Evolutionary conservation across 495 filamentous ascomycete species (phyloP).

Genomic region (Friedmanniomyces simplex): DNA sequence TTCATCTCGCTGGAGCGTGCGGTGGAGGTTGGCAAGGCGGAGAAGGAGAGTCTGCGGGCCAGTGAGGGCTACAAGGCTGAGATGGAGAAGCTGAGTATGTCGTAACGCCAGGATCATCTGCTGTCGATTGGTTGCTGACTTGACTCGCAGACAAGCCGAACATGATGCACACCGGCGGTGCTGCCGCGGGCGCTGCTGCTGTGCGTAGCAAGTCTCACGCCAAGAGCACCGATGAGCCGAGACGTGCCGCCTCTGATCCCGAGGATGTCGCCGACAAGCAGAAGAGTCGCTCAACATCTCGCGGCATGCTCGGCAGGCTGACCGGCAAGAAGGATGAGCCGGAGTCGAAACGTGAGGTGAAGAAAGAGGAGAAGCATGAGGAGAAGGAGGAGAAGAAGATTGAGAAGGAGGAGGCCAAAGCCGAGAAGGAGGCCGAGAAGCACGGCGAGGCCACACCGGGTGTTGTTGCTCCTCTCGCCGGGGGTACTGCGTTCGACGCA

Average conservation of each 20-base stretch:
- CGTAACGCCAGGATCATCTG: neutral
- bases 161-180: slow-evolving; percentile 8
- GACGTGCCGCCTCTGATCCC: slow-evolving; percentile 28
- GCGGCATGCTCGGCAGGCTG: slow-evolving; percentile 67
- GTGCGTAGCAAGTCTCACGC: slow-evolving; percentile 21
- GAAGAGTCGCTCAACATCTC: slow-evolving; percentile 64
- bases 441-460: slow-evolving; percentile 10
- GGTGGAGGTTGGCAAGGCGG: slow-evolving; percentile 41
- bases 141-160: slow-evolving; percentile 28
- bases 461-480: neutral
- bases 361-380: slow-evolving; percentile 42
- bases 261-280: slow-evolving; percentile 32
- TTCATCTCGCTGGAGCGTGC: slow-evolving; percentile 49
- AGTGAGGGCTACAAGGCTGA: slow-evolving; percentile 40
- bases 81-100: slow-evolving; percentile 36
- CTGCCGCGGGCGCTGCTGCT: slow-evolving; percentile 24
- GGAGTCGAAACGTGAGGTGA: slow-evolving; percentile 37
- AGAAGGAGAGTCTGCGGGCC: slow-evolving; percentile 34
- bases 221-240: slow-evolving; percentile 31
- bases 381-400: slow-evolving; percentile 35
- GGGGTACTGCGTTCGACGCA: slow-evolving; percentile 14
- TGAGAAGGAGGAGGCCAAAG: slow-evolving; percentile 11
- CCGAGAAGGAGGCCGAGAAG: slow-evolving; percentile 21
- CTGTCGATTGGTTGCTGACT: slow-evolving; percentile 33
- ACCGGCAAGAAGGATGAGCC: slow-evolving; percentile 54